phyloP scores from a whole-genome alignment of 257 asterid genomes.

The Gentiana macrophylla region DNA sequence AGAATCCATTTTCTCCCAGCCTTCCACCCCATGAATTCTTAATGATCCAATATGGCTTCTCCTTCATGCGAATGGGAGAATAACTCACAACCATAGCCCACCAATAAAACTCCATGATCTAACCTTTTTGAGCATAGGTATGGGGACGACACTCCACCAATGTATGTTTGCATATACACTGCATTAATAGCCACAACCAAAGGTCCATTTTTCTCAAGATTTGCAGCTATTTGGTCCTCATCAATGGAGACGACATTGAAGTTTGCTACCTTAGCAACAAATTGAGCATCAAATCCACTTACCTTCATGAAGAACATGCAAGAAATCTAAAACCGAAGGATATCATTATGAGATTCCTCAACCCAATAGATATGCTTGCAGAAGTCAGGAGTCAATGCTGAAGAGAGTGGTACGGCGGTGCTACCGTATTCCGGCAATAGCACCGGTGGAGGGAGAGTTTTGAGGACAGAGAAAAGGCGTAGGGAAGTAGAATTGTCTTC shows the following conservation, averaged over 20 bases:
- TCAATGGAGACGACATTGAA: constrained; percentile 80
- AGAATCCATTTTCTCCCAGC: constrained; percentile 80
- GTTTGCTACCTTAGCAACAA: constrained; percentile 77
- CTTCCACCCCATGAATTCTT: constrained; percentile 82
- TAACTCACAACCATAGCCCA: constrained; percentile 66
- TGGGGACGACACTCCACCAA: constrained; percentile 84
- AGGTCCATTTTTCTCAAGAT: constrained; percentile 81
- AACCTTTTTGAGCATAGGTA: constrained; percentile 51
- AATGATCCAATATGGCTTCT: constrained; percentile 77
- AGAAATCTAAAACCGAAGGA: too few species aligned
- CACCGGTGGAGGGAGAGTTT: too few species aligned
- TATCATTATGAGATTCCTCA: too few species aligned
- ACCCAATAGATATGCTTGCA: too few species aligned
- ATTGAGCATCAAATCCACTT: too few species aligned
- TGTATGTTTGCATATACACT: constrained; percentile 75
- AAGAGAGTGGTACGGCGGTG: too few species aligned
- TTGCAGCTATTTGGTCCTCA: constrained; percentile 87
- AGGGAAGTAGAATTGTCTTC: too few species aligned
- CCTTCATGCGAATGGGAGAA: constrained; percentile 58
- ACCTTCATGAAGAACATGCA: too few species aligned
- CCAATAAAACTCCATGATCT: constrained; percentile 77
- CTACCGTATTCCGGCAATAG: too few species aligned
- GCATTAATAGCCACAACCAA: constrained; percentile 95
- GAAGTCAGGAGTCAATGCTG: too few species aligned
- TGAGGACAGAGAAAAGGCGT: too few species aligned